Conservation (phyloP, 2,329 filamentous ascomycete genomes). For the Dactylellina parvicollis region DNA sequence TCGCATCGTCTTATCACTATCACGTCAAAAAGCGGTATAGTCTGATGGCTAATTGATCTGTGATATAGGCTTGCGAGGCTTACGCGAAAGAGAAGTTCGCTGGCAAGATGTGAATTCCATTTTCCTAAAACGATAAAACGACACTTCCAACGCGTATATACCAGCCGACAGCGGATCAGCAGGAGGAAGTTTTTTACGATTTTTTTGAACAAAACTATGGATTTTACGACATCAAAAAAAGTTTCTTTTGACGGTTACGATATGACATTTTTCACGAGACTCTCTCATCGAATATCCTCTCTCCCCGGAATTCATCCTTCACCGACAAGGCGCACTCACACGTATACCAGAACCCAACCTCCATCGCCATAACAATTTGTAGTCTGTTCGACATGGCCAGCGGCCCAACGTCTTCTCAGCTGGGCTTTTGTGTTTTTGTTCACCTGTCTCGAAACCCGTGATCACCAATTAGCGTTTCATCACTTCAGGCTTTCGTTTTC, state of each 20-base stretch:
- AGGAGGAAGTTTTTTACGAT: slow-evolving; percentile 13
- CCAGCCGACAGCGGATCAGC: not conserved
- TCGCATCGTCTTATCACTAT: slow-evolving; percentile 32
- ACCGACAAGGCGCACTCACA: not conserved
- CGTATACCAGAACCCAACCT: slow-evolving; percentile 26
- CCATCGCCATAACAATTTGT: slow-evolving; percentile 17
- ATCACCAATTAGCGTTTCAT: slow-evolving; percentile 43
- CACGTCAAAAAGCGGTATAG: slow-evolving; percentile 55
- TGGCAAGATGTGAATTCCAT: slow-evolving; percentile 60
- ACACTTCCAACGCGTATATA: slow-evolving; percentile 32
- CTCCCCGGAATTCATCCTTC: not conserved
- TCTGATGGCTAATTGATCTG: slow-evolving; percentile 55
- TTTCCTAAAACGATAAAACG: slow-evolving; percentile 35
- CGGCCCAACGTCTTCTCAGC: not conserved
- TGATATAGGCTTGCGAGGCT: slow-evolving; percentile 78
- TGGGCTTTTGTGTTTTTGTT: slow-evolving; percentile 10
- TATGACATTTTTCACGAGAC: slow-evolving; percentile 48
- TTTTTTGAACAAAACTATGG: slow-evolving; percentile 30
- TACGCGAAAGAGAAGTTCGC: slow-evolving; percentile 96
- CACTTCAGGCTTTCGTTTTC: slow-evolving; percentile 35
- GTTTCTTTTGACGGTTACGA: slow-evolving; percentile 42
- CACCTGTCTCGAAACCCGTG: slow-evolving; percentile 28
- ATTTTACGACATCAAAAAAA: slow-evolving; percentile 48
- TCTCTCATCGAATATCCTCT: slow-evolving; percentile 6
- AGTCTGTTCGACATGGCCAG: slow-evolving; percentile 13